Base-by-base conservation (phyloP, 108 stramenopile species). In the Skeletonema grethae region DNA sequence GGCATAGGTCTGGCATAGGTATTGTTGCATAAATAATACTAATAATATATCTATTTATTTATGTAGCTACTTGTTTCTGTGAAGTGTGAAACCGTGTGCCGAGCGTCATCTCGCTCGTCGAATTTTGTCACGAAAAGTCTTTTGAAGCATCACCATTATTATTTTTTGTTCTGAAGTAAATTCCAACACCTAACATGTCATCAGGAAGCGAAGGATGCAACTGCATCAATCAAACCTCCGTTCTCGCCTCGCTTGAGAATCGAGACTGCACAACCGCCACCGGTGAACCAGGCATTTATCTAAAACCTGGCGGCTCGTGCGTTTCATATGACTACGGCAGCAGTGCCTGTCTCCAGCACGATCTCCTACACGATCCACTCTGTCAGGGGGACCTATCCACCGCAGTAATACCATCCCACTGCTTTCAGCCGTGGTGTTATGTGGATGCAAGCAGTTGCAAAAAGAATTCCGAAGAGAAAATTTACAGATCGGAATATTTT, bases 141-240 rank as follows among this genome's bases (percentile, higher is more conserved):
- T n/a, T n/a, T n/a, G n/a, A n/a, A n/a, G n/a, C n/a, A n/a, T n/a
- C n/a, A 28, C 25, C 25, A n/a, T n/a, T 28, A 28, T 28, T 28
- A 0, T 28, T 28, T 28, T 28, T 28, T 28, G 1, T 28, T 28
- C 25, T 1, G 25, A 28, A 28, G 25, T 28, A 0, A 28, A 28
- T 34, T 3, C 32, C 7, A 7, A 34, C 32, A 34, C 7, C 32
- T 28, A 53, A 24, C 3, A 53, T 22, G 50, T 53, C 50, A 1
- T 29, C 73, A 1, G 73, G 73, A 55, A 73, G 66, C 16, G 39
- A 65, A 29, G 73, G 73, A 15, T 73, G 73, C 57, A 63, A 56
- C n/a, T 65, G 64, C 72, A 64, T 63, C 56, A 56, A 72, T 35
- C 41, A 30, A 24, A 56, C 36, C 22, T 12, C 45, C 30, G 18